A percentile compares a stretch with the other conserved stretches of the same genome.
Conservation (phyloP, 257 asterid species). For the Scutellaria baicalensis region DNA sequence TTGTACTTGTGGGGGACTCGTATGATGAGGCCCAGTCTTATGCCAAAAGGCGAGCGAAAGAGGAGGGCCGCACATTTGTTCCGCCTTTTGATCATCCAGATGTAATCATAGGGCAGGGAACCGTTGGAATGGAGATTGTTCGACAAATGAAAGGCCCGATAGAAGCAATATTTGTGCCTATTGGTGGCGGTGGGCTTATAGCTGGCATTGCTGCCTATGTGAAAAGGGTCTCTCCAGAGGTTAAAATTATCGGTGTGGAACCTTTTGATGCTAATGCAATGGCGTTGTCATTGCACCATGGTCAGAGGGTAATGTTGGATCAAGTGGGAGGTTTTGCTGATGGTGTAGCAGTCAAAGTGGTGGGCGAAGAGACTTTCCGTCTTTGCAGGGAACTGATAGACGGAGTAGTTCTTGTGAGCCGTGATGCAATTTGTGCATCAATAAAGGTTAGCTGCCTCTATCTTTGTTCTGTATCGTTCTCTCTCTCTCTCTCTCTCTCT, state of each 20-base stretch:
- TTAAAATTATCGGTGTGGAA: conserved; percentile 89
- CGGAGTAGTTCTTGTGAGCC: conserved; percentile 66
- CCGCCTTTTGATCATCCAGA: conserved; percentile 99
- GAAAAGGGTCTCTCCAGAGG: conserved; percentile 80
- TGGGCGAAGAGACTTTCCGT: conserved; percentile 85
- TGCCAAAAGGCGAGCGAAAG: conserved; percentile 65
- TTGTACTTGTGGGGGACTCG: conserved; percentile 81
- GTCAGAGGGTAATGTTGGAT: conserved; percentile 67
- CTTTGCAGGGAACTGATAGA: conserved; percentile 77
- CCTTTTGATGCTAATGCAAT: conserved; percentile 91
- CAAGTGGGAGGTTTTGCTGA: conserved; percentile 98
- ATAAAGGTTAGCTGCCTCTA: conserved; percentile 59
- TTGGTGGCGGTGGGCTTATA: conserved; percentile 97
- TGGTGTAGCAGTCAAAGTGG: conserved; percentile 96
- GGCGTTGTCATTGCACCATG: conserved; percentile 85
- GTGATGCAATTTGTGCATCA: conserved; percentile 82
- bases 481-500: background rate
- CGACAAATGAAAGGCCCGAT: conserved; percentile 58
- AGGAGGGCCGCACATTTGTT: conserved; percentile 65
- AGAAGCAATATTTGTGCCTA: conserved; percentile 90
- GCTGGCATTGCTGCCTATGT: conserved; percentile 97
- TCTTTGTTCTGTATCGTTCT: background rate
- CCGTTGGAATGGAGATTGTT: conserved; percentile 92
- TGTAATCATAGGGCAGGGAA: conserved; percentile 85
- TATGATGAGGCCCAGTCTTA: conserved; percentile 91